A percentile compares a stretch with the other conserved stretches of the same genome.
phyloP scores from a whole-genome alignment of 208 protist species.

The Willaertia magna region DNA sequence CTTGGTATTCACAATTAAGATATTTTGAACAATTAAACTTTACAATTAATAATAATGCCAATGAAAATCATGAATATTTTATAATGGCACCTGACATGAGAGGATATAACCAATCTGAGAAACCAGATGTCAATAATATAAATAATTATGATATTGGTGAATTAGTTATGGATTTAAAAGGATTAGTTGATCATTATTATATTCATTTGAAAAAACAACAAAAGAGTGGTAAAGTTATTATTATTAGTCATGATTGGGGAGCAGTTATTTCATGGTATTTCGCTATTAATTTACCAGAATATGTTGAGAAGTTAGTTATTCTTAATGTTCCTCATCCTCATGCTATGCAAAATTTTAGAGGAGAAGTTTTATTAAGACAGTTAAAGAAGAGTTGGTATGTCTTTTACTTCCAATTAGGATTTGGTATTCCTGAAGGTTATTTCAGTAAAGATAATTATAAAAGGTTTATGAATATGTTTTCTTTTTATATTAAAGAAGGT shows the following conservation, averaged over 20 bases:
- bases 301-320: not conserved
- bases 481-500: not conserved
- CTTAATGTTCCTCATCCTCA: not conserved
- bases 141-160: not conserved
- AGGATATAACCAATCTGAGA: not conserved
- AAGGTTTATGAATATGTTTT: not conserved
- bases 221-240: not conserved
- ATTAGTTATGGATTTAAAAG: not conserved
- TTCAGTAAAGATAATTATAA: not conserved
- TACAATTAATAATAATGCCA: not conserved
- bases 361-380: not conserved
- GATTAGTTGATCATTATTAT: not conserved
- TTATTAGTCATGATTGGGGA: conserved; percentile 5
- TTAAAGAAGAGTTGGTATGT: not conserved
- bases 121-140: not conserved
- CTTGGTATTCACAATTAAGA: not conserved
- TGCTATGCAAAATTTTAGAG: not conserved
- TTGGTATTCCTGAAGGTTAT: not conserved
- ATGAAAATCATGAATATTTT: not conserved
- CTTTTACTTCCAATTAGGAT: not conserved
- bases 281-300: not conserved
- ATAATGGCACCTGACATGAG: not conserved
- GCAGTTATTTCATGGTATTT: not conserved
- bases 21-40: not conserved
- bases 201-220: too few relatives aligned